phyloP scores from a whole-genome alignment of 1,139 yeast species.

The Insectozyma bohioensis region DNA sequence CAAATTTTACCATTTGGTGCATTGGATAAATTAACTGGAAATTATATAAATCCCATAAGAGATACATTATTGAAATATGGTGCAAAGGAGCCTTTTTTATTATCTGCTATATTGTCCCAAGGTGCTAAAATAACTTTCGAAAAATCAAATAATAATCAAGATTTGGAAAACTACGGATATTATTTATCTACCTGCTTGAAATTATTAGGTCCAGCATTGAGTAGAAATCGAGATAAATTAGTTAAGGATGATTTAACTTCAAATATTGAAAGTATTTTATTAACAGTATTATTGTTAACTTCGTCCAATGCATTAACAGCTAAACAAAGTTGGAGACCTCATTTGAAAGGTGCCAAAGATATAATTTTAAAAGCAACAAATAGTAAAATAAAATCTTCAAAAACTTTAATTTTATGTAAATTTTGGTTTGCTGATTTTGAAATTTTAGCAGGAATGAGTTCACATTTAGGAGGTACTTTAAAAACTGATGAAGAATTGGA shows the following conservation, averaged over 20 bases:
- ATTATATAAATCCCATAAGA: constrained; percentile 52
- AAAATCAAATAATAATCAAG: constrained; percentile 34
- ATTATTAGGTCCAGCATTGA: constrained; percentile 43
- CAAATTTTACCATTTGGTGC: constrained; percentile 60
- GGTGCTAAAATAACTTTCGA: constrained; percentile 52
- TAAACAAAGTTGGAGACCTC: constrained; percentile 68
- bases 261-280: constrained; percentile 60
- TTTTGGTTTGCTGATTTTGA: constrained; percentile 66
- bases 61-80: constrained; percentile 60
- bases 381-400: constrained; percentile 22
- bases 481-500: constrained; percentile 48
- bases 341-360: constrained; percentile 66
- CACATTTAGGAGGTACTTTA: constrained; percentile 61
- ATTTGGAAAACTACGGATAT: constrained; percentile 49
- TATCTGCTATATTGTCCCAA: constrained; percentile 64
- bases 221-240: constrained; percentile 18
- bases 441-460: constrained; percentile 59
- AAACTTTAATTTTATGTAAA: constrained; percentile 53
- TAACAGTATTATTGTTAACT: constrained; percentile 61
- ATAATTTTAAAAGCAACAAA: constrained; percentile 48
- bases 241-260: constrained; percentile 31
- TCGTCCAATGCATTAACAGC: constrained; percentile 63
- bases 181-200: constrained; percentile 58
- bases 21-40: constrained; percentile 24
- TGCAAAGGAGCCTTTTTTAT: constrained; percentile 50